Percentiles rank a stretch among this genome's conserved stretches.
Evolutionary conservation across 225 moss, liverwort and hornwort species (phyloP).

Genomic region (Antitrichia curtipendula): DNA sequence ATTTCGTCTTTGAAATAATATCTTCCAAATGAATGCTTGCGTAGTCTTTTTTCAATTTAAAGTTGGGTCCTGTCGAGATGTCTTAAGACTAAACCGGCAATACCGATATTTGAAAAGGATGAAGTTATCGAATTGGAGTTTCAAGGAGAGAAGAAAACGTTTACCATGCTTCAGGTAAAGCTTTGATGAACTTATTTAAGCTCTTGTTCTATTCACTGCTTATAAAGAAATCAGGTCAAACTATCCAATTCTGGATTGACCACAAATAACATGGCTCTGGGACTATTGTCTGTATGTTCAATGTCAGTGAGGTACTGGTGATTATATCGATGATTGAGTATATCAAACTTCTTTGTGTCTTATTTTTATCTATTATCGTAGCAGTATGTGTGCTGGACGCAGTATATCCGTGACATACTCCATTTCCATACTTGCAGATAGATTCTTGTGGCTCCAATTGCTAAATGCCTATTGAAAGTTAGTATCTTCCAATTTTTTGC

Average conservation of each 20-base stretch:
- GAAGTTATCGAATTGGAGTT: constrained; percentile 87
- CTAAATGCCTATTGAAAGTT: background rate
- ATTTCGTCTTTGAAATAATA: background rate
- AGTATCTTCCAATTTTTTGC: background rate
- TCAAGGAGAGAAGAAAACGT: constrained; percentile 76
- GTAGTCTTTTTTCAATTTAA: background rate
- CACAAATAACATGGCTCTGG: background rate
- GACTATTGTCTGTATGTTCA: background rate
- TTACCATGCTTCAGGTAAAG: constrained; percentile 70
- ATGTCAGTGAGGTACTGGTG: background rate
- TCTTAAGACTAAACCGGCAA: background rate
- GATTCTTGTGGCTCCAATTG: background rate
- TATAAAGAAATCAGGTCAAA: background rate
- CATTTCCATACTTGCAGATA: background rate
- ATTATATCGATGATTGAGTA: background rate
- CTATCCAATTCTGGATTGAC: background rate
- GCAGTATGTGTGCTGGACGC: background rate
- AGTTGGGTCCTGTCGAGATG: background rate
- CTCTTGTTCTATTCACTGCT: background rate
- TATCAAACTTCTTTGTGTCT: background rate
- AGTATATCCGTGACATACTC: background rate
- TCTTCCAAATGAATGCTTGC: background rate
- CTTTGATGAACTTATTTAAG: background rate
- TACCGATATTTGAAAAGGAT: constrained; percentile 26
- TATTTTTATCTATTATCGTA: background rate